Percentiles rank a stretch among this genome's conserved stretches.
phyloP scores from a whole-genome alignment of 495 filamentous ascomycete genomes.

The Penicillium mononematosum region DNA sequence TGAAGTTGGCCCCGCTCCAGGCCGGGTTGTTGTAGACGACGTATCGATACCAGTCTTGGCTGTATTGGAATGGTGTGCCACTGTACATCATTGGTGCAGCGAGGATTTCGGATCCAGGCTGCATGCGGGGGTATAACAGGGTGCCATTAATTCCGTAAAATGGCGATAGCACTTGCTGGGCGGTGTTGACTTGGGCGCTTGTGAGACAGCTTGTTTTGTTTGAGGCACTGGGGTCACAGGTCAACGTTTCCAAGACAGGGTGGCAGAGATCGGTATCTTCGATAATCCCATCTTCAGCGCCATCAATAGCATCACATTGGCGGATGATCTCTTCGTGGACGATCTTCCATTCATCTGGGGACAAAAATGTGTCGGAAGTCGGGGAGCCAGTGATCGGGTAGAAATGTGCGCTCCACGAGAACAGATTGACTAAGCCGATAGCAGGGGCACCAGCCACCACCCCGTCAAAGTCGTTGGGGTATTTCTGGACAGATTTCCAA shows the following conservation, averaged over 20 bases:
- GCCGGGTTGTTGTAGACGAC: constrained; percentile 52
- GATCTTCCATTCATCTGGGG: constrained; percentile 46
- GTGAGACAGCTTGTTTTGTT: constrained; percentile 52
- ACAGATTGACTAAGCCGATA: constrained; percentile 50
- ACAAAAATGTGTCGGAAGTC: constrained; percentile 50
- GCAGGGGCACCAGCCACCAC: constrained; percentile 60
- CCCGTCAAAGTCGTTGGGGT: constrained; percentile 61
- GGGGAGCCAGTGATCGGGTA: constrained; percentile 48
- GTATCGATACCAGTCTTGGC: constrained; percentile 51
- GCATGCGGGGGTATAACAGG: constrained; percentile 55
- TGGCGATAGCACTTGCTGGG: constrained; percentile 55
- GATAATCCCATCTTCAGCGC: constrained; percentile 69
- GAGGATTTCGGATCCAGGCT: constrained; percentile 42
- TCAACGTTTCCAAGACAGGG: constrained; percentile 51
- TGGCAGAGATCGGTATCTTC: constrained; percentile 56
- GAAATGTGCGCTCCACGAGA: constrained; percentile 56
- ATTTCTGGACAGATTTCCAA: constrained; percentile 50
- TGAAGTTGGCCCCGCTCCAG: constrained; percentile 47
- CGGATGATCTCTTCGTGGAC: constrained; percentile 58
- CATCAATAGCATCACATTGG: constrained; percentile 67
- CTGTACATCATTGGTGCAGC: constrained; percentile 36
- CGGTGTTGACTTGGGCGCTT: constrained; percentile 53
- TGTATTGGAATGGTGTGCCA: constrained; percentile 42
- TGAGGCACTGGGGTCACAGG: constrained; percentile 42
- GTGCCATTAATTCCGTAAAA: constrained; percentile 50